These are phyloP conservation scores for Naganishia randhawae DNA, from an alignment of 768 basidiomycete genomes.

Conservation along the genomic window DNA sequence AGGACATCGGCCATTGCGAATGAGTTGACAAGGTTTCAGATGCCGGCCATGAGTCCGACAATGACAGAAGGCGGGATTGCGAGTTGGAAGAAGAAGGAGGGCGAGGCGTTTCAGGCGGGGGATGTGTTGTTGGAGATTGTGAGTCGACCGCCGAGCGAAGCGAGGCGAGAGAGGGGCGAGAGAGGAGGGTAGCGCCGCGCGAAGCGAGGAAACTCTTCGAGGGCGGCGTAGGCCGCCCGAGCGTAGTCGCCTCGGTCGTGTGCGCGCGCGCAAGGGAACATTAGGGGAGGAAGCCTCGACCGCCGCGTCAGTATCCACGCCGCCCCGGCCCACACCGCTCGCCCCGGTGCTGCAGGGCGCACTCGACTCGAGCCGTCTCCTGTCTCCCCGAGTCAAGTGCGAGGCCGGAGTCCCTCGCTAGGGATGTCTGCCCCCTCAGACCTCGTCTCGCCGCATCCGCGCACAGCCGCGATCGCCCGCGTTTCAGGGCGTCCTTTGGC, in stretches of 20 bases:
- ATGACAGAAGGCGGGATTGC: slow-evolving; percentile 99
- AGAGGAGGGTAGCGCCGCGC: not conserved
- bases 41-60: slow-evolving; percentile 99
- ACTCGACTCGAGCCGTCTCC: too few relatives aligned
- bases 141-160: slow-evolving; percentile 41
- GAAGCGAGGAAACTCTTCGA: too few relatives aligned
- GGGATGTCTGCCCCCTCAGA: too few relatives aligned
- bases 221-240: not conserved
- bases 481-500: too few relatives aligned
- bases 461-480: not conserved
- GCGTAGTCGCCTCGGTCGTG: not conserved
- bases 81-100: slow-evolving; percentile 94
- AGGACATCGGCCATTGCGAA: slow-evolving; percentile 73
- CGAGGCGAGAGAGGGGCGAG: not conserved
- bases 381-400: too few relatives aligned
- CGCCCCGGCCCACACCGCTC: too few relatives aligned
- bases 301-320: too few relatives aligned
- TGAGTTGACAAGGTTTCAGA: slow-evolving; percentile 81
- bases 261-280: too few relatives aligned
- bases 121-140: slow-evolving; percentile 97
- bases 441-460: not conserved
- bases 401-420: too few relatives aligned
- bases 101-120: slow-evolving; percentile 79
- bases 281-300: too few relatives aligned
- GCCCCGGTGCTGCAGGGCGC: too few relatives aligned